Conservation (phyloP, 352 stramenopile genomes). For the Phytophthora idaei region DNA sequence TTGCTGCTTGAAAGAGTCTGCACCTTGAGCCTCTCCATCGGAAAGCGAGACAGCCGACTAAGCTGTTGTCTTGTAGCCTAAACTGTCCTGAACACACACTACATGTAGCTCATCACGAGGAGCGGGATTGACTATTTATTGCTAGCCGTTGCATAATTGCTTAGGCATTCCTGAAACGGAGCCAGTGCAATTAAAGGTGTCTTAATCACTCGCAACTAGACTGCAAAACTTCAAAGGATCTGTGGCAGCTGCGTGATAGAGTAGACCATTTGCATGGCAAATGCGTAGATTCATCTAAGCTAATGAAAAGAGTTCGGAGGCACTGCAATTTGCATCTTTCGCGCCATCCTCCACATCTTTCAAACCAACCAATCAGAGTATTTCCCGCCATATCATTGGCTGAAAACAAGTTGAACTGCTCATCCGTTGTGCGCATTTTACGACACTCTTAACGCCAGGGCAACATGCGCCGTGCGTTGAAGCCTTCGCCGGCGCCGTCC, state of each 20-base stretch:
- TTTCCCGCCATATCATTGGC: conserved; percentile 16
- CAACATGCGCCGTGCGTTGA: conserved; percentile 17
- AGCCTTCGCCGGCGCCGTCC: conserved; percentile 10
- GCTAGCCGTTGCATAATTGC: conserved; percentile 3
- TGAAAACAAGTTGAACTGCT: conserved; percentile 19
- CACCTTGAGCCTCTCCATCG: conserved; percentile 20
- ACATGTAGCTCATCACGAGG: not conserved
- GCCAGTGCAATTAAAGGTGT: not conserved
- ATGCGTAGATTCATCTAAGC: no score
- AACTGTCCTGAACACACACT: conserved; percentile 4
- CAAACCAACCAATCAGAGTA: conserved; percentile 22
- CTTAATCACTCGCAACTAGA: no score
- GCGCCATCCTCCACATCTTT: conserved; percentile 6
- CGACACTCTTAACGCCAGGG: conserved; percentile 17
- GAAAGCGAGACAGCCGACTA: conserved; percentile 18
- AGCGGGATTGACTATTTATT: conserved; percentile 22
- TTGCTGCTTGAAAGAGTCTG: conserved; percentile 5
- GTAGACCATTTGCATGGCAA: not conserved
- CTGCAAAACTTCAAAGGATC: not conserved
- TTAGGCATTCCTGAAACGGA: conserved; percentile 11
- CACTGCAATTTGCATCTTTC: not conserved
- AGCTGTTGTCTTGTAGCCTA: conserved; percentile 14
- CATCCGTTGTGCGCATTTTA: conserved; percentile 19
- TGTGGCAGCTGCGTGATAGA: not conserved
- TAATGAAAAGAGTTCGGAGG: no score